phyloP scores from a whole-genome alignment of 2,329 filamentous ascomycete genomes.

The Fusarium robinianum region DNA sequence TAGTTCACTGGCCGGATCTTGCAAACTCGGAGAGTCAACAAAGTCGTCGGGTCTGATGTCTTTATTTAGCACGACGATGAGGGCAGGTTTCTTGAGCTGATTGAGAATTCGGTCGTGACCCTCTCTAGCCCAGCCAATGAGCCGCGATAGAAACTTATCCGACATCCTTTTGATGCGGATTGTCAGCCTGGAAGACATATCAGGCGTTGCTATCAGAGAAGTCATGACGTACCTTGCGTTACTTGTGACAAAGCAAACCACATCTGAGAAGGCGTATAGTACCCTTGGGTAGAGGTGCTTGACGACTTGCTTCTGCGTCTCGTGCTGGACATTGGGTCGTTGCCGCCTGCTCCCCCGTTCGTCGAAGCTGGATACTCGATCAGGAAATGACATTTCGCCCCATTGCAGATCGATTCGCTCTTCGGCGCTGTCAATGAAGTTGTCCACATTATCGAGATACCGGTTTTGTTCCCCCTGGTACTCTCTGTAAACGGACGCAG shows the following conservation, averaged over 20 bases:
- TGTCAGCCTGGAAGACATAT: no score
- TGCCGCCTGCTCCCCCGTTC: background rate
- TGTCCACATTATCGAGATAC: background rate
- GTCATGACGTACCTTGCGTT: slow-evolving; percentile 12
- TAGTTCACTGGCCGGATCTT: background rate
- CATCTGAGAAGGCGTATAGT: slow-evolving; percentile 18
- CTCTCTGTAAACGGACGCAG: fast-evolving
- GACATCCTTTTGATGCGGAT: no score
- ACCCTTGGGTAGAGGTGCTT: slow-evolving; percentile 14
- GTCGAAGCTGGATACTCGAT: background rate
- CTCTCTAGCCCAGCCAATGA: slow-evolving; percentile 20
- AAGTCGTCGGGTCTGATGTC: background rate
- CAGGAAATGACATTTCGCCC: no score
- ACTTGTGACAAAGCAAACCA: slow-evolving; percentile 17
- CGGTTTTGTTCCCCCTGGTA: background rate
- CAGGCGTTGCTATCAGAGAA: background rate
- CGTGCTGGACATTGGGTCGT: background rate
- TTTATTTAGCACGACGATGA: slow-evolving; percentile 22
- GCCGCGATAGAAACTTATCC: background rate
- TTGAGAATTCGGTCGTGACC: slow-evolving; percentile 16
- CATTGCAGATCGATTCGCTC: slow-evolving; percentile 6
- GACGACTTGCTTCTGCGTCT: slow-evolving; percentile 6
- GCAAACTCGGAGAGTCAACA: no score
- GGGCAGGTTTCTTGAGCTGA: slow-evolving; percentile 5
- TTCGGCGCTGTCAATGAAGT: background rate